A percentile compares a stretch with the other conserved stretches of the same genome.
Evolutionary conservation across 2,329 filamentous ascomycete genomes (phyloP).

Genomic region (Fusarium succisae): DNA sequence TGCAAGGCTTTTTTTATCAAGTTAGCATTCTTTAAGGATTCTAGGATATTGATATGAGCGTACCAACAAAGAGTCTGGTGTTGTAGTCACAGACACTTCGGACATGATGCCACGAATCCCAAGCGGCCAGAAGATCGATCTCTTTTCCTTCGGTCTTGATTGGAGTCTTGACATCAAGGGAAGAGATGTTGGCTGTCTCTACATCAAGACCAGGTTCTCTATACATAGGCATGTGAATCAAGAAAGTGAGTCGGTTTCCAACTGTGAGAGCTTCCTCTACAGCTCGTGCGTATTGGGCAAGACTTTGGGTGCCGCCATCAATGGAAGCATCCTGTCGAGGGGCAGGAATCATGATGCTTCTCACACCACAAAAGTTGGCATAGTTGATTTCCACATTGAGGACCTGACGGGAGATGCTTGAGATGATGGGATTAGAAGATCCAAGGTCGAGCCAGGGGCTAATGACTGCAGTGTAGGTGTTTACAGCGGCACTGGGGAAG

Average conservation of each 20-base stretch:
- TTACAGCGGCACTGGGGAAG: slow-evolving; percentile 72
- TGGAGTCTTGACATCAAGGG: slow-evolving; percentile 46
- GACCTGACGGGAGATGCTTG: slow-evolving; percentile 88
- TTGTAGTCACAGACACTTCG: slow-evolving; percentile 88
- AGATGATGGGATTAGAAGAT: slow-evolving; percentile 82
- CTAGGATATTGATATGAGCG: slow-evolving; percentile 47
- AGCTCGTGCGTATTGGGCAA: slow-evolving; percentile 82
- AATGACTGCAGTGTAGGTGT: slow-evolving; percentile 79
- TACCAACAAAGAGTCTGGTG: slow-evolving; percentile 83
- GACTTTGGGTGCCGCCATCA: slow-evolving; percentile 58
- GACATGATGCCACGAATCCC: slow-evolving; percentile 95
- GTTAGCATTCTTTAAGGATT: not conserved
- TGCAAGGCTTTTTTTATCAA: slow-evolving; percentile 56
- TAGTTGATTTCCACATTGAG: slow-evolving; percentile 92
- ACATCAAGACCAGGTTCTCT: slow-evolving; percentile 71
- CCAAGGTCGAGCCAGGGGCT: slow-evolving; percentile 94
- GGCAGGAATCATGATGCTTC: slow-evolving; percentile 83
- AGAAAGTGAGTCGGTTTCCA: slow-evolving; percentile 79
- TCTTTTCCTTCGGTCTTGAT: slow-evolving; percentile 53
- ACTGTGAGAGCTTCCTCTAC: slow-evolving; percentile 81
- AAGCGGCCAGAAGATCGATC: slow-evolving; percentile 78
- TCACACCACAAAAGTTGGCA: slow-evolving; percentile 92
- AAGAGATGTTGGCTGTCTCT: slow-evolving; percentile 62
- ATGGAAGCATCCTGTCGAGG: slow-evolving; percentile 72
- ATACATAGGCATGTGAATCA: slow-evolving; percentile 86